Evolutionary conservation across 2,329 filamentous ascomycete genomes (phyloP), one percentile per base, ranked within the genome.

Genomic region (Colletotrichum tofieldiae): DNA sequence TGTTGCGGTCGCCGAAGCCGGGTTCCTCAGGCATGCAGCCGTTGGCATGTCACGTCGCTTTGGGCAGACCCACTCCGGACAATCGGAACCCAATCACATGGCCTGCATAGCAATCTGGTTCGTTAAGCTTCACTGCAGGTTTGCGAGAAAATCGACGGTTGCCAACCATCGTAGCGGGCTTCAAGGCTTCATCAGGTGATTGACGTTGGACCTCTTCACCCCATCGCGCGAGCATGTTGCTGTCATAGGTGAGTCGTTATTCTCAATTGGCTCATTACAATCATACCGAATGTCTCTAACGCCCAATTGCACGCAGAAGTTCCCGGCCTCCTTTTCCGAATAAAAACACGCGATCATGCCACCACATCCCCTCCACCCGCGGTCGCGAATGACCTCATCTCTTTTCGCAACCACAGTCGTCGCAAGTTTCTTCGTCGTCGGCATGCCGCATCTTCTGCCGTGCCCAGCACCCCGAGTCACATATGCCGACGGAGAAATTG

Each of bases 341-440:
- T 51, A 29, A 54, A 59, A 55, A 60, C 16, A 26, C 63, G 67
- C 75, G 66, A 84, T 79, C 81, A 96, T 96, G 93, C 92, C 94
- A 78, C 93, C 94, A 73, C 93, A 96, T 84, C 70, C 70, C 54
- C 91, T 99, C 52, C 96, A 99, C 82, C 96, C 96, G 43, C 92
- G 95, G 82, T 98, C 96, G 76, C 92, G 94, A 78, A 94, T 94
- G 85, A 99, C 96, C 77, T 95, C 93, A 68, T 96, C 95, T 56
- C 92, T 99, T 73, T 99, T 99, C 85, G 95, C 94, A 62, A 94
- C 93, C n/a, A 98, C 96, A 1, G 89, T 98, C 66, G 88, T 94
- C 74, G 92, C 95, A 41, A 96, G 93, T 77, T 98, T 99, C 82
- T 89, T 98, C 75, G 95, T 99, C 74, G 96, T 99, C 65, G 94